Percentiles rank a stretch among this genome's conserved stretches.
These are phyloP conservation scores for Larix kaempferi DNA, from an alignment of 75 land plant genomes.

Conservation along the genomic window DNA sequence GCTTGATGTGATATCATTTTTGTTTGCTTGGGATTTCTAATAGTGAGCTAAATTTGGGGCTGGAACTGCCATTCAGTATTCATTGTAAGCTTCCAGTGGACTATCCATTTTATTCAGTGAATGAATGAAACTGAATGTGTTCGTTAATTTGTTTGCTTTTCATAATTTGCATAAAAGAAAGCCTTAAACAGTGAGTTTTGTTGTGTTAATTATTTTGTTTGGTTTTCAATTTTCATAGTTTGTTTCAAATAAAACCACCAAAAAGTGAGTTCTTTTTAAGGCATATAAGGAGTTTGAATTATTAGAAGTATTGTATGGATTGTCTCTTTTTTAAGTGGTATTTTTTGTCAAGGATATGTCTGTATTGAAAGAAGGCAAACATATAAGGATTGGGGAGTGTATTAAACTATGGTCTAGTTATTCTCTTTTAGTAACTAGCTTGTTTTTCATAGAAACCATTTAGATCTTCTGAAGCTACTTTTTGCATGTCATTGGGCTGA, in stretches of 20 bases:
- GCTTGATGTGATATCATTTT: too few relatives aligned
- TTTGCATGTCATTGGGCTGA: too few relatives aligned
- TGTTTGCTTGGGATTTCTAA: background rate
- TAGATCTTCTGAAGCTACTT: too few relatives aligned
- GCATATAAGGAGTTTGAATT: background rate
- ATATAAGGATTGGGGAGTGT: background rate
- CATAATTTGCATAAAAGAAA: background rate
- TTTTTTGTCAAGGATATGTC: background rate
- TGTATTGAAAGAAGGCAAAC: background rate
- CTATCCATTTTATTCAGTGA: background rate
- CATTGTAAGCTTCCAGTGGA: background rate
- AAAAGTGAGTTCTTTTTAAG: background rate
- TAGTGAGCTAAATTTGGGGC: background rate
- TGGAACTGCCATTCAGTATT: background rate
- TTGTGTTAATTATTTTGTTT: background rate
- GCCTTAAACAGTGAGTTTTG: background rate
- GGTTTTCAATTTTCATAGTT: background rate
- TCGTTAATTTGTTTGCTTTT: background rate
- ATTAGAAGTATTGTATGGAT: background rate
- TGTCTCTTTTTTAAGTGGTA: background rate
- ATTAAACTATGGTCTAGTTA: background rate
- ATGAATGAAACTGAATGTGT: background rate
- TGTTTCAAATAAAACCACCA: background rate
- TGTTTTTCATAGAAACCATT: background rate
- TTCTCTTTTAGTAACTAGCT: background rate